Percentiles rank a stretch among this genome's conserved stretches.
These are phyloP conservation scores for Aspergillus affinis DNA, from an alignment of 495 filamentous ascomycete genomes.

Conservation along the genomic window DNA sequence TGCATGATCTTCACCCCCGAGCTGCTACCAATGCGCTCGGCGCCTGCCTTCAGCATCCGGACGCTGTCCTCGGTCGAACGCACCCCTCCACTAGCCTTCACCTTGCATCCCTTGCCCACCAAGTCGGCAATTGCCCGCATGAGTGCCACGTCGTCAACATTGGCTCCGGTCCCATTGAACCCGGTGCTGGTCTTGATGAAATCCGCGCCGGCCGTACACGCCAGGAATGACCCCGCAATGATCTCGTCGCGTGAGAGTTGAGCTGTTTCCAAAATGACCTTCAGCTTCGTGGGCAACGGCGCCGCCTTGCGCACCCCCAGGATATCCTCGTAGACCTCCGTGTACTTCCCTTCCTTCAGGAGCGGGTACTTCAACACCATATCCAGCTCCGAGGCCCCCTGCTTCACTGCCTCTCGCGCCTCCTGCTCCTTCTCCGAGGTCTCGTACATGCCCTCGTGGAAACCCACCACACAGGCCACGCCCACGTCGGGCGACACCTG, in stretches of 20 bases:
- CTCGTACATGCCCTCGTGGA: conserved; percentile 62
- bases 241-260: conserved; percentile 55
- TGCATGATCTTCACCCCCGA: conserved; percentile 57
- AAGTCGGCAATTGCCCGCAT: conserved; percentile 50
- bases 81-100: conserved; percentile 69
- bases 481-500: conserved; percentile 42
- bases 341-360: conserved; percentile 51
- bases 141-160: conserved; percentile 51
- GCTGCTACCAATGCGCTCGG: conserved; percentile 63
- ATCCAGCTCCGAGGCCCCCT: conserved; percentile 64
- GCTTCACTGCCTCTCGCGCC: conserved; percentile 52
- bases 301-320: conserved; percentile 53
- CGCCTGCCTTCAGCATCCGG: conserved; percentile 63
- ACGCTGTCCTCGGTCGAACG: conserved; percentile 51
- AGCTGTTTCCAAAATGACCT: conserved; percentile 68
- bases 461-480: conserved; percentile 66
- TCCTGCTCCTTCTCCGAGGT: conserved; percentile 55
- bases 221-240: conserved; percentile 58
- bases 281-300: conserved; percentile 49
- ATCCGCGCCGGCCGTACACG: conserved; percentile 58
- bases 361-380: conserved; percentile 64
- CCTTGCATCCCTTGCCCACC: conserved; percentile 47
- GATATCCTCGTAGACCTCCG: conserved; percentile 57
- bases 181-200: conserved; percentile 73
- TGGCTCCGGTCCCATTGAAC: conserved; percentile 61